A percentile compares a stretch with the other conserved stretches of the same genome.
phyloP scores from a whole-genome alignment of 192 early-diverging fungal species.

The Phlyctochytrium arcticum region DNA sequence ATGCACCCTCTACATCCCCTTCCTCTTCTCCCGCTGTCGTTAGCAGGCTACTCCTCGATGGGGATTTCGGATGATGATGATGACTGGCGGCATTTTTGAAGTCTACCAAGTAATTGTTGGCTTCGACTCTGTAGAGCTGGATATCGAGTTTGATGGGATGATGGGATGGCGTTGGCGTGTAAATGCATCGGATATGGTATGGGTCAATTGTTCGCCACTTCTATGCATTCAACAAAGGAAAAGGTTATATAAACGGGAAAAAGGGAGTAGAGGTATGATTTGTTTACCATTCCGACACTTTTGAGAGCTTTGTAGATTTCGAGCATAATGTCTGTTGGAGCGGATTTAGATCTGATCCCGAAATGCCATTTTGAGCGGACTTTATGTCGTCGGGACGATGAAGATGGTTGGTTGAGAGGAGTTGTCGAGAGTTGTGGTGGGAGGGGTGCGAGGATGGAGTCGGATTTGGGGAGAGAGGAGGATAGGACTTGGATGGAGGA shows the following conservation, averaged over 20 bases:
- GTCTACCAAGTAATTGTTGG: conserved; percentile 90
- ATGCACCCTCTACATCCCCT: conserved; percentile 32
- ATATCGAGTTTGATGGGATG: conserved; percentile 79
- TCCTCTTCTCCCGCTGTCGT: conserved; percentile 7
- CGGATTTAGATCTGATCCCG: conserved; percentile 89
- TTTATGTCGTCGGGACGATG: conserved; percentile 30
- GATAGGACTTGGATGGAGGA: conserved; percentile 38
- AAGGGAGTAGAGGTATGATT: background rate
- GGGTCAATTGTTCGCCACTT: conserved; percentile 90
- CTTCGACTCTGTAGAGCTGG: conserved; percentile 90
- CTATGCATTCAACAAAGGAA: too few relatives aligned
- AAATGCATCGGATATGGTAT: conserved; percentile 62
- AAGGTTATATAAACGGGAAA: background rate
- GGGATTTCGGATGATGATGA: conserved; percentile 17
- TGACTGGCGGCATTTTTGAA: conserved; percentile 74
- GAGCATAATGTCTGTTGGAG: conserved; percentile 92
- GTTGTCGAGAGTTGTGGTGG: conserved; percentile 12
- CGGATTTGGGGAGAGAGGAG: conserved; percentile 54
- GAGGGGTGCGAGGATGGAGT: conserved; percentile 19
- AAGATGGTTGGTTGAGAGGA: too few relatives aligned
- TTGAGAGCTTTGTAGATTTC: conserved; percentile 93
- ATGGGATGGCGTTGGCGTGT: background rate
- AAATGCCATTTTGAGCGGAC: conserved; percentile 93
- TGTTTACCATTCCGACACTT: conserved; percentile 85
- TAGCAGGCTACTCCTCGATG: conserved; percentile 4